Conservation (phyloP, 2,329 filamentous ascomycete genomes). For the Xylariaceae sp. region DNA sequence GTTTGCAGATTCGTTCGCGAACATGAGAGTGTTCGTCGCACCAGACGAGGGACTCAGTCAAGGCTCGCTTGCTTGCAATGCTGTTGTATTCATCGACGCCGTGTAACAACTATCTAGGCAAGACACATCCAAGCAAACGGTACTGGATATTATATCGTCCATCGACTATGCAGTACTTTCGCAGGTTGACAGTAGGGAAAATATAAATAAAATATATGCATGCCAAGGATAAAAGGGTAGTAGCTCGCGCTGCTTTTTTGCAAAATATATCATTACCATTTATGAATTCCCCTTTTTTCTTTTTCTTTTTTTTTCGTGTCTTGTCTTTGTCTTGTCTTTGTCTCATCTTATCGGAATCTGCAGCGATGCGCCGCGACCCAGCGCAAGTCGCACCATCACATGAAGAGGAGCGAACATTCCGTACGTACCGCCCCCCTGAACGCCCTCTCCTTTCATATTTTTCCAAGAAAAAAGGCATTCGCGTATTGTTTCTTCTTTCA, state of each 20-base stretch:
- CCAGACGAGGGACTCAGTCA: no score
- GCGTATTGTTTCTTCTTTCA: neutral
- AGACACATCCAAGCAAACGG: no score
- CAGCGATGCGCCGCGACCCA: neutral
- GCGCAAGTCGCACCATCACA: neutral
- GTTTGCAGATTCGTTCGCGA: no score
- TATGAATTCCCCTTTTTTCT: neutral
- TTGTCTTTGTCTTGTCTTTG: no score
- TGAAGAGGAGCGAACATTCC: neutral
- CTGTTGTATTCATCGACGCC: no score
- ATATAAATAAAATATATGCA: neutral
- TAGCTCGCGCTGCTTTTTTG: neutral
- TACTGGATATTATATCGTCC: no score
- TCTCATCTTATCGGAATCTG: neutral
- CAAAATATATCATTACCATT: neutral
- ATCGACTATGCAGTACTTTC: neutral
- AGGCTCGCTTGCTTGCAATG: no score
- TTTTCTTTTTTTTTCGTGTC: no score
- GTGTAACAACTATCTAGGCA: no score
- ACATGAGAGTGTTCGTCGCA: no score
- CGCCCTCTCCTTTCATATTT: neutral
- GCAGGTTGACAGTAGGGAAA: neutral
- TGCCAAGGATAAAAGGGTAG: neutral
- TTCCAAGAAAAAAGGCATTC: neutral
- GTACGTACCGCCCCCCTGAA: neutral